Base-by-base conservation (phyloP, 345 rosid genomes). In the Eucalyptus leucophloia region DNA sequence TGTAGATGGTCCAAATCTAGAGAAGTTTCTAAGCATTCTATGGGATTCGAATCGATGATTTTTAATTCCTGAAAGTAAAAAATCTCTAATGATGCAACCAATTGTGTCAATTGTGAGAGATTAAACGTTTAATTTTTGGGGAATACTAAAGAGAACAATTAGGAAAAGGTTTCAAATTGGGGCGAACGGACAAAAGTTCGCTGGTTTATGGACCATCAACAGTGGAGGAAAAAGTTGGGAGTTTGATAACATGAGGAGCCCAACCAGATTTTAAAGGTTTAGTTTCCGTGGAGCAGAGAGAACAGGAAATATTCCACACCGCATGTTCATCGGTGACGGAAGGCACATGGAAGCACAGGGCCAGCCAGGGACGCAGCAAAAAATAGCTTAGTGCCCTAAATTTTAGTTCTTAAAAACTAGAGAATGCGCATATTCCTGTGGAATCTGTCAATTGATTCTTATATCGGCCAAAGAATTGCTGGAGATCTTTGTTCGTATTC, bases 21-120 rank as follows among this genome's bases (percentile, higher is more conserved):
- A 24, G 62, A 10, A 24, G 30, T 56, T 56, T 56, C 3, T 24
- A 56, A 24, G 30, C 3, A 56, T 5, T 56, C 0, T 5, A 13
- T 56, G 6, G 6, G 30, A 24, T 56, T 24, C 2, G 3, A 56
- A 56, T 56, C 1, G 3, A 3, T 0, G 30, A 56, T 3, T 11
- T 56, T 56, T 26, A 24, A 56, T 9, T 24, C 2, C 12, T 56
- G 13, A 56, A 56, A 56, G 58, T 24, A 9, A 56, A 56, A 56
- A 24, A 56, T 56, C 62, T 56, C 3, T 56, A 56, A 56, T 56
- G 62, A 24, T 2, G 30, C 62, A 24, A 24, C 30, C 62, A 24
- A 24, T 56, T 56, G 9, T 5, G 30, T 56, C 30, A 10, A 56
- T 56, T 26, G 62, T 56, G 62, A 56, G 62, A 56, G 62, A 23